Evolutionary conservation across 1,139 yeast species (phyloP).

Genomic region (Saccharomycopsis hybrid): DNA sequence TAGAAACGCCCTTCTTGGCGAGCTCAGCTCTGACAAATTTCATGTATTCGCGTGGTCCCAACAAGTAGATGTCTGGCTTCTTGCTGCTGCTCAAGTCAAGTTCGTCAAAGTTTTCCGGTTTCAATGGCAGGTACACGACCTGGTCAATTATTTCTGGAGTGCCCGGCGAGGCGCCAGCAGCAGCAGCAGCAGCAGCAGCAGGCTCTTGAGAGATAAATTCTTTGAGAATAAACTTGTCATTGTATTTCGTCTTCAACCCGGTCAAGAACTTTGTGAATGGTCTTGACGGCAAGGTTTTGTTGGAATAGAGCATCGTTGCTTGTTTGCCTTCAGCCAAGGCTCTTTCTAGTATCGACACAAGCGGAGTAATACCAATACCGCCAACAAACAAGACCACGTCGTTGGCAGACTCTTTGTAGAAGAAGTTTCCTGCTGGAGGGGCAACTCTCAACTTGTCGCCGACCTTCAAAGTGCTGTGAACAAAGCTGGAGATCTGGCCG

Average conservation of each 20-base stretch:
- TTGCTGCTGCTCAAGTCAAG: constrained; percentile 19
- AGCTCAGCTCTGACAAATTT: constrained; percentile 27
- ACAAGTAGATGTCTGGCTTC: constrained; percentile 29
- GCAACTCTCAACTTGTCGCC: constrained; percentile 48
- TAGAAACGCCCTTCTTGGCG: constrained; percentile 19
- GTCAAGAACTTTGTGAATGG: constrained; percentile 31
- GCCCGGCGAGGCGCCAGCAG: background rate
- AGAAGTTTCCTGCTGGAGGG: constrained; percentile 57
- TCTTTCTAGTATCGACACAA: constrained; percentile 44
- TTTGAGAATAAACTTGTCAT: constrained; percentile 10
- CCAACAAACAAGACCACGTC: constrained; percentile 47
- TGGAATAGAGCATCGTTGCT: constrained; percentile 32
- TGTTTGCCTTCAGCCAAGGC: constrained; percentile 23
- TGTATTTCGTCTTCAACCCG: constrained; percentile 24
- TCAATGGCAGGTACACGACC: constrained; percentile 2
- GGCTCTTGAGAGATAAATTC: background rate
- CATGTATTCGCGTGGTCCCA: constrained; percentile 37
- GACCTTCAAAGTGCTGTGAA: constrained; percentile 43
- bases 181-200: background rate
- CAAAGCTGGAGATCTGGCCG: constrained; percentile 48
- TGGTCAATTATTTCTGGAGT: background rate
- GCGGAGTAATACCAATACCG: constrained; percentile 68
- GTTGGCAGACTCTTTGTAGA: constrained; percentile 30
- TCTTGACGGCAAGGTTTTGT: constrained; percentile 26
- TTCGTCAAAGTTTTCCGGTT: background rate